Conservation (phyloP, 1,284 basidiomycete species). For the Puccinia horiana region DNA sequence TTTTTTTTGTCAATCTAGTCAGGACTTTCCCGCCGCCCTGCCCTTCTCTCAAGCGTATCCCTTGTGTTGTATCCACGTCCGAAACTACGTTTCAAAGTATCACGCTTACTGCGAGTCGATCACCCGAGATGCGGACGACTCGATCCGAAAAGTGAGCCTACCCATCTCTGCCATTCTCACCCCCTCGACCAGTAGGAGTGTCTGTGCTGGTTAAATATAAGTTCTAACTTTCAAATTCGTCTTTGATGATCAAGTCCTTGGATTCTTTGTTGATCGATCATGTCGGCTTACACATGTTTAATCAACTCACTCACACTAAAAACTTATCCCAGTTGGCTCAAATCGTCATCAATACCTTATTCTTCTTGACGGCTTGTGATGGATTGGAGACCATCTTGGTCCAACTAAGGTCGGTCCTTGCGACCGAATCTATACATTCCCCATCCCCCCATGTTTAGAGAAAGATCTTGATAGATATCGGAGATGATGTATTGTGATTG, state of each 20-base stretch:
- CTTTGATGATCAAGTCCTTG: constrained; percentile 67
- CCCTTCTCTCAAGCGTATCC: constrained; percentile 97
- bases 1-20: constrained; percentile 61
- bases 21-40: constrained; percentile 71
- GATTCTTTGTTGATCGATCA: constrained; percentile 80
- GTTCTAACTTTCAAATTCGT: neutral
- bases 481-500: neutral
- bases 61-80: constrained; percentile 92
- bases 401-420: constrained; percentile 57
- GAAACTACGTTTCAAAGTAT: constrained; percentile 90
- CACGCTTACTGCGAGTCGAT: constrained; percentile 94
- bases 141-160: constrained; percentile 75
- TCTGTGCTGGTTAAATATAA: neutral
- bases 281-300: constrained; percentile 75
- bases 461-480: neutral
- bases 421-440: neutral
- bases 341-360: constrained; percentile 88
- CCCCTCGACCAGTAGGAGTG: neutral
- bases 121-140: constrained; percentile 86
- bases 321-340: constrained; percentile 93
- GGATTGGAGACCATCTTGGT: constrained; percentile 87
- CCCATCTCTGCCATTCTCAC: constrained; percentile 39
- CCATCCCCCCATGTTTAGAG: too few relatives aligned
- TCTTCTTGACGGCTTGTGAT: constrained; percentile 80
- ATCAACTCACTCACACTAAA: constrained; percentile 69